Percentiles rank a stretch among this genome's conserved stretches.
Conservation (phyloP, 163 green algal species). For the Coccomyxa subellipsoidea region DNA sequence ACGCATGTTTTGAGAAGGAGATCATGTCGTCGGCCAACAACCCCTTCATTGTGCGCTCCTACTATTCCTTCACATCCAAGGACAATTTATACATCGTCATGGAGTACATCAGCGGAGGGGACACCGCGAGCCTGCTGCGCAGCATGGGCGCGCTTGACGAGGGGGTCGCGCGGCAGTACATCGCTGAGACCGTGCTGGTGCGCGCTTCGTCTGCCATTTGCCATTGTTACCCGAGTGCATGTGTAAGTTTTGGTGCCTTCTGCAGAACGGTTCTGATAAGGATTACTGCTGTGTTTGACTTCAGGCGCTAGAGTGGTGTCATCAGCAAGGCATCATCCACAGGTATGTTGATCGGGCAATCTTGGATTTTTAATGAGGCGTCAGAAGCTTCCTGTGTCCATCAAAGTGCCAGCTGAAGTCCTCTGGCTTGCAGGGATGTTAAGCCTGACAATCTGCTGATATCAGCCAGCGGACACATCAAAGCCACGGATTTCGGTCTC, state of each 20-base stretch:
- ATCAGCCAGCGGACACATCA: slow-evolving; percentile 83
- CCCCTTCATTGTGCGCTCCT: slow-evolving; percentile 90
- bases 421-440: slow-evolving; percentile 61
- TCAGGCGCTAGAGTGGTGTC: slow-evolving; percentile 85
- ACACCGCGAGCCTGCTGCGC: slow-evolving; percentile 73
- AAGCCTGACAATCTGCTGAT: slow-evolving; percentile 98
- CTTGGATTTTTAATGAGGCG: no score
- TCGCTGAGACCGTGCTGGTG: slow-evolving; percentile 77
- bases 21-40: slow-evolving; percentile 89
- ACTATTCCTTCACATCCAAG: slow-evolving; percentile 78
- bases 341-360: background rate
- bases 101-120: slow-evolving; percentile 84
- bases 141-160: slow-evolving; percentile 71
- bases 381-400: no score
- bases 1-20: slow-evolving; percentile 88
- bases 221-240: background rate
- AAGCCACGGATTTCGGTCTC: slow-evolving; percentile 95
- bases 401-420: no score
- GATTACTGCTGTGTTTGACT: background rate
- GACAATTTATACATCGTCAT: slow-evolving; percentile 97
- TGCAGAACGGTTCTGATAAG: background rate
- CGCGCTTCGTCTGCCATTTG: background rate
- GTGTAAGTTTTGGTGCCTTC: background rate
- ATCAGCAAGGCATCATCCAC: slow-evolving; percentile 53
- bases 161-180: slow-evolving; percentile 71